phyloP scores from a whole-genome alignment of 768 basidiomycete genomes.

The Mycena haematopus region DNA sequence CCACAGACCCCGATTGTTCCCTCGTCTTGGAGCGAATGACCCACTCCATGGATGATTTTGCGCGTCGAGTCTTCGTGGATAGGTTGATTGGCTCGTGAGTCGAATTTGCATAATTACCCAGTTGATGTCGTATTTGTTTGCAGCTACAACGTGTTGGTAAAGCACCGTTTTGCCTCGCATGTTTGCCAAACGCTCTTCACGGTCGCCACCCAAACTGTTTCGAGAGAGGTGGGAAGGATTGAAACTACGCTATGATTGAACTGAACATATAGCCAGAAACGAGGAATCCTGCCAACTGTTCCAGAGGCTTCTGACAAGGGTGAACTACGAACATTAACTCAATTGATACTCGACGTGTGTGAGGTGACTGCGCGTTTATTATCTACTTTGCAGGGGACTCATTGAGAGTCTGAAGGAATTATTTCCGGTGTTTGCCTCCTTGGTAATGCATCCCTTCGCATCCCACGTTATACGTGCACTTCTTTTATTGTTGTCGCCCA shows the following conservation, averaged over 20 bases:
- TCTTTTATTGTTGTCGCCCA: slow-evolving; percentile 77
- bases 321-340: slow-evolving; percentile 70
- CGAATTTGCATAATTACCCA: neutral
- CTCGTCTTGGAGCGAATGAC: slow-evolving; percentile 87
- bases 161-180: slow-evolving; percentile 93
- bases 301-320: slow-evolving; percentile 59
- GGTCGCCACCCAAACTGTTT: slow-evolving; percentile 66
- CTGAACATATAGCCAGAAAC: slow-evolving; percentile 44
- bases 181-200: slow-evolving; percentile 90
- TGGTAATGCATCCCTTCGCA: slow-evolving; percentile 86
- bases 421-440: slow-evolving; percentile 60
- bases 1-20: slow-evolving; percentile 95
- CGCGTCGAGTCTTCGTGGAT: slow-evolving; percentile 89
- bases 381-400: slow-evolving; percentile 2
- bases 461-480: slow-evolving; percentile 89
- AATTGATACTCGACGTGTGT: slow-evolving; percentile 67
- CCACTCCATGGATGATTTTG: slow-evolving; percentile 96
- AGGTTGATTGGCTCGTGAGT: slow-evolving; percentile 88
- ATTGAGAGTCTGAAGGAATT: slow-evolving; percentile 62
- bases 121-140: neutral
- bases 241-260: neutral
- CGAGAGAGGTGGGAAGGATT: slow-evolving; percentile 63
- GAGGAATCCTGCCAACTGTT: slow-evolving; percentile 57
- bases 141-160: slow-evolving; percentile 69
- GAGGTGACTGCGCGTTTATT: slow-evolving; percentile 53